phyloP scores from a whole-genome alignment of 352 stramenopile genomes.

The Aphanomyces stellatus region DNA sequence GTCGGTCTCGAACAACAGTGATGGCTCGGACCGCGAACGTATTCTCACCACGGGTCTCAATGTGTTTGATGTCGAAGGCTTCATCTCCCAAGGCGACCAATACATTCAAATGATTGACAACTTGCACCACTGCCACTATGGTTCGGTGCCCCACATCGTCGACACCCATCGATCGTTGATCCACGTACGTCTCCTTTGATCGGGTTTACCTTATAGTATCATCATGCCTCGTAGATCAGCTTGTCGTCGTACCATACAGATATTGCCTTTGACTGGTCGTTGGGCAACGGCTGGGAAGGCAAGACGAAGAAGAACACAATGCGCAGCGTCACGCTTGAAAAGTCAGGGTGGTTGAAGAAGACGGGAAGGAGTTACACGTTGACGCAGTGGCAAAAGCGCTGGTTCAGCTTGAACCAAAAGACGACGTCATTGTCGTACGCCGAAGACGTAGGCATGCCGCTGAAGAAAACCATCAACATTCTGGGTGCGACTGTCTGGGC shows the following conservation, averaged over 20 bases:
- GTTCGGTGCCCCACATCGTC: conserved; percentile 66
- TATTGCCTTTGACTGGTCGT: conserved; percentile 74
- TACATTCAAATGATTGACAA: conserved; percentile 83
- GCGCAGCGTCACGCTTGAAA: conserved; percentile 46
- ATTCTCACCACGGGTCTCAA: conserved; percentile 79
- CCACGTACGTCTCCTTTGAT: conserved; percentile 28
- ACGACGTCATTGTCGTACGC: conserved; percentile 75
- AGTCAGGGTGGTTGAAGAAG: conserved; percentile 80
- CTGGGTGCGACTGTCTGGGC: conserved; percentile 52
- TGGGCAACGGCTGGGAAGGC: conserved; percentile 15
- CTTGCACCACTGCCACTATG: conserved; percentile 52
- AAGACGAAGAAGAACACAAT: conserved; percentile 21
- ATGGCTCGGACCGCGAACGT: conserved; percentile 43
- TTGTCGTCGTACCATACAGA: conserved; percentile 47
- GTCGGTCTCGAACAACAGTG: conserved; percentile 20
- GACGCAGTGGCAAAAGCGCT: conserved; percentile 65
- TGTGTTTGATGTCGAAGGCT: conserved; percentile 69
- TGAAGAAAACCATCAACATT: conserved; percentile 58
- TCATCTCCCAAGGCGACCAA: conserved; percentile 47
- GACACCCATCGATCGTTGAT: conserved; percentile 58
- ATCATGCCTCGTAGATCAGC: conserved; percentile 25
- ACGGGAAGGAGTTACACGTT: conserved; percentile 59
- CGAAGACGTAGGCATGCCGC: conserved; percentile 48
- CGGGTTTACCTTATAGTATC: background rate
- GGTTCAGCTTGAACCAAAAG: conserved; percentile 72